phyloP scores from a whole-genome alignment of 2,329 filamentous ascomycete genomes.

The Plectosphaerella cucumerina region DNA sequence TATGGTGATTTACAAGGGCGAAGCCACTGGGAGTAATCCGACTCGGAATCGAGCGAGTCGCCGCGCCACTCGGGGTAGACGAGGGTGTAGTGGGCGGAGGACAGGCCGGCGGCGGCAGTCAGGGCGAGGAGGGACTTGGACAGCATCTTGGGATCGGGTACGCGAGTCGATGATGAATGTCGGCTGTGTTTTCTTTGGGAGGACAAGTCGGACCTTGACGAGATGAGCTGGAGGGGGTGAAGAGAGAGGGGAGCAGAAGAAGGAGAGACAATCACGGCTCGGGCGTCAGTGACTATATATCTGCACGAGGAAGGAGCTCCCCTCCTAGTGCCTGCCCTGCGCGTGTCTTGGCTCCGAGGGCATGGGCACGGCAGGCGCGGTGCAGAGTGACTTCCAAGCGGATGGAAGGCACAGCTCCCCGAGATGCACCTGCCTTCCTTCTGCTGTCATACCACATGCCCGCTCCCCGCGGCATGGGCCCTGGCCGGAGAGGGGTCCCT shows the following conservation, averaged over 20 bases:
- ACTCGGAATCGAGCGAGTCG: conserved; percentile 37
- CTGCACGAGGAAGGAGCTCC: not conserved
- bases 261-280: not conserved
- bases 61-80: conserved; percentile 44
- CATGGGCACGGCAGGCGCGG: not conserved
- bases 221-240: not conserved
- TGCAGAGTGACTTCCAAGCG: not conserved
- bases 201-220: not conserved
- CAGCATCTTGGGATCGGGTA: conserved; percentile 20
- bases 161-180: not conserved
- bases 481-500: not conserved
- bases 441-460: not conserved
- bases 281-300: not conserved
- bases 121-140: conserved; percentile 24
- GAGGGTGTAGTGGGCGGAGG: conserved; percentile 44
- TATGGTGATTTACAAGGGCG: conserved; percentile 43
- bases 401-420: too few species aligned
- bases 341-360: too few species aligned
- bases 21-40: conserved; percentile 41
- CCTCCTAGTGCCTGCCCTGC: too few species aligned
- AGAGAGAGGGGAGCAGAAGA: not conserved
- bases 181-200: not conserved
- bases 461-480: too few species aligned
- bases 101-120: conserved; percentile 30
- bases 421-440: not conserved